These are phyloP conservation scores for Macrolepiota fuliginosa DNA, from an alignment of 768 basidiomycete species.

Conservation along the genomic window DNA sequence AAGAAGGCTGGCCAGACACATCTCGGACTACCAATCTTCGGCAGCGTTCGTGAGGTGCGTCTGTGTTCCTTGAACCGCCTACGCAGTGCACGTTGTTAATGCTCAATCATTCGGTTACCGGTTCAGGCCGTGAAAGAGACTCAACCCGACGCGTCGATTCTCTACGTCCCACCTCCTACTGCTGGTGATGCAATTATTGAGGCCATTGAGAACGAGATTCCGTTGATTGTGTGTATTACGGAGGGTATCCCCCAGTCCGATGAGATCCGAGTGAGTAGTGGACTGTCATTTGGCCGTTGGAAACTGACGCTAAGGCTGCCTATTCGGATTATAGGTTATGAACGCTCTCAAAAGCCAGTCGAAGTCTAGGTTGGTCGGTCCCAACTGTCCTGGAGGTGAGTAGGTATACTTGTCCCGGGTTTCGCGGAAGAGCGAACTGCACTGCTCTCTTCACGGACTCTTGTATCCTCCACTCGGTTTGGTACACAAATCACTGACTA, in stretches of 20 bases:
- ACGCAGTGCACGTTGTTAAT: not conserved
- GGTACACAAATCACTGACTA: not conserved
- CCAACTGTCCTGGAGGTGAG: conserved; percentile 89
- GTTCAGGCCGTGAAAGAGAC: conserved; percentile 81
- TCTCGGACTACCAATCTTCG: conserved; percentile 93
- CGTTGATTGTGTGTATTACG: conserved; percentile 96
- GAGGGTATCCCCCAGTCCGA: conserved; percentile 98
- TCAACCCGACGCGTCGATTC: conserved; percentile 89
- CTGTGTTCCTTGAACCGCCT: not conserved
- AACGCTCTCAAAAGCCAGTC: conserved; percentile 94
- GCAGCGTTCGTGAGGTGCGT: conserved; percentile 83
- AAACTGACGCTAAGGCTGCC: too few species aligned
- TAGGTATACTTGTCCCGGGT: conserved; percentile 2
- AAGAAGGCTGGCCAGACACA: conserved; percentile 97
- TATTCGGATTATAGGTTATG: conserved; percentile 60
- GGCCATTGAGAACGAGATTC: conserved; percentile 98
- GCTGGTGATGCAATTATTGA: conserved; percentile 98
- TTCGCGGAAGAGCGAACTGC: not conserved
- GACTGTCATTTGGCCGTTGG: not conserved
- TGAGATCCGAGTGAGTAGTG: conserved; percentile 75
- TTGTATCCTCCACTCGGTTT: not conserved
- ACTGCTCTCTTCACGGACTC: not conserved
- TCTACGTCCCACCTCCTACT: conserved; percentile 96
- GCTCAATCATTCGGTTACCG: not conserved
- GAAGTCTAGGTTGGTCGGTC: conserved; percentile 93